phyloP scores from a whole-genome alignment of 192 early-diverging fungal genomes.

The Backusella macrospora region DNA sequence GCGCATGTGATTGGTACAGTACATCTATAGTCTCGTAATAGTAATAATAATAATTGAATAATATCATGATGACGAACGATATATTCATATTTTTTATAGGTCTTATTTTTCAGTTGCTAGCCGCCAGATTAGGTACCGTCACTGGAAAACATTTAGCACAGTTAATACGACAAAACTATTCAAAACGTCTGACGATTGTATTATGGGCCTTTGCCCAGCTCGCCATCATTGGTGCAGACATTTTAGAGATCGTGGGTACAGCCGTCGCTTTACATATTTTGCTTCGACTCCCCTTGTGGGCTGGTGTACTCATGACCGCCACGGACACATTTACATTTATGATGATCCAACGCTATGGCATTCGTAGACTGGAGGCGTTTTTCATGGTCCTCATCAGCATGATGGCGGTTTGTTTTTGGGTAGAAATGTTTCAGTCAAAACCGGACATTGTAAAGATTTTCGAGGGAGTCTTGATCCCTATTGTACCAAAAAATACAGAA shows the following conservation, averaged over 20 bases:
- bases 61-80: not conserved
- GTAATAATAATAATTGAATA: not conserved
- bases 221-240: slow-evolving; percentile 73
- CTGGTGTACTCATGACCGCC: slow-evolving; percentile 77
- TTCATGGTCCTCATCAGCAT: slow-evolving; percentile 74
- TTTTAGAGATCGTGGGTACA: slow-evolving; percentile 86
- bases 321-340: slow-evolving; percentile 82
- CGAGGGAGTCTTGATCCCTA: slow-evolving; percentile 55
- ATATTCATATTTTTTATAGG: slow-evolving; percentile 27
- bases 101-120: slow-evolving; percentile 61
- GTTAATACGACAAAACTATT: slow-evolving; percentile 51
- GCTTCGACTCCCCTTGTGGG: slow-evolving; percentile 68
- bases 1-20: slow-evolving; percentile 58
- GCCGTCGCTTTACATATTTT: slow-evolving; percentile 85
- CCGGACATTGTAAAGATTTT: slow-evolving; percentile 55
- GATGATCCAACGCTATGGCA: slow-evolving; percentile 62
- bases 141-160: slow-evolving; percentile 68
- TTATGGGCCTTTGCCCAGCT: slow-evolving; percentile 64
- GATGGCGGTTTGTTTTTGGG: slow-evolving; percentile 78
- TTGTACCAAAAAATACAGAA: slow-evolving; percentile 55
- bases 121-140: slow-evolving; percentile 65
- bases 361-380: slow-evolving; percentile 69
- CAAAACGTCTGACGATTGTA: slow-evolving; percentile 45
- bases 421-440: slow-evolving; percentile 59
- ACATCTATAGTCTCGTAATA: not conserved